Evolutionary conservation across 2,329 filamentous ascomycete species (phyloP), one percentile per base, ranked within the genome.

Genomic region (Metarhizium brunneum): DNA sequence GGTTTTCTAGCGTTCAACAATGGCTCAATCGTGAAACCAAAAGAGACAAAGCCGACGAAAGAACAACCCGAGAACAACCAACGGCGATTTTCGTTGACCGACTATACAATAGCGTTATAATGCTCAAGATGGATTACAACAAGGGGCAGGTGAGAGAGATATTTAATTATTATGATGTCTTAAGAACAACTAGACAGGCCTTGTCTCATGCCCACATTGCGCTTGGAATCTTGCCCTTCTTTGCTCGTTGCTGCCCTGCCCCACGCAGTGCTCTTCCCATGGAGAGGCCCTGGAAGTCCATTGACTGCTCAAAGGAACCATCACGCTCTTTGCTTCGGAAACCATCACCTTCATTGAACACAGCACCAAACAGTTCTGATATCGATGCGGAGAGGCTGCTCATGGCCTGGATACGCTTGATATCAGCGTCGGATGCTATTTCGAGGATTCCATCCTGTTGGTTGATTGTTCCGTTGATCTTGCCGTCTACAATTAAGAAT

Each of bases 401-500:
- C 66, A 97, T 80, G 38, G 90, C 87, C 56, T 79, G 76, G 58
- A 90, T 78, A 59, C 91, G 87, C 66, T 88, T 86, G 49, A 81
- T 80, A 71, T 96, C 90, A 49, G 81, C 85, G 54, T 80, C 77
- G 56, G 84, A 87, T 58, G 86, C 84, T 58, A 96, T 90, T 71
- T 91, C 84, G 25, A 99, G 85, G 0, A 85, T 88, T 50, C 92
- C 91, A 57, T 83, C 81, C 71, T 91, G 85, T 73, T 97, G 90
- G 72, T 99, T 88, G 66, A 99, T 92, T 70, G 87, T 88, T 59
- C 90, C 94, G 52, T 85, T 80, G 62, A 99, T 85, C 69, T 91
- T 90, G 65, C 88, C 86, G 68, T 96, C 90, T 58, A 96, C 82
- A 60, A 99, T 97, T 54, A 97, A 78, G 73, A 92, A 96, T 50